Base-by-base conservation (phyloP, 2,329 filamentous ascomycete genomes). In the Colletotrichum sp. region DNA sequence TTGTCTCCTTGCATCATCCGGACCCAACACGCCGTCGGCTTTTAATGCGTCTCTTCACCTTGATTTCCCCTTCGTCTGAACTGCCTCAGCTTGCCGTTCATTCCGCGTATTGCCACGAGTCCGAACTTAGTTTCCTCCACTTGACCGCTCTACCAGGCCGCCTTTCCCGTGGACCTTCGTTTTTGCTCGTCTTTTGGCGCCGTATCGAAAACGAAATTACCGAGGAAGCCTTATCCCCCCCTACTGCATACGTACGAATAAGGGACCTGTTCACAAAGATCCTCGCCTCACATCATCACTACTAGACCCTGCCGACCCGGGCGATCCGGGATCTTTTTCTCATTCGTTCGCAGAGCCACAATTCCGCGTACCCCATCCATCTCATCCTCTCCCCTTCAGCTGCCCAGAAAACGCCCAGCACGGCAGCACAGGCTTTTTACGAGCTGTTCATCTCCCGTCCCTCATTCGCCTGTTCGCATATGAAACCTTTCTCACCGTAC, bases 381-480 rank as follows among this genome's bases (percentile, higher is more conserved):
- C 70, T 26, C 69, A 34, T 57, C 68, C 36, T 61, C 18, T n/a
- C 39, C 39, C 16, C 57, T 48, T 59, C 64, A 36, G 63, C 72
- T 73, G 71, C 71, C 69, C 34, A 75, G 72, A 39, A 52, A 66
- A 75, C 61, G 73, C 73, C 73, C 64, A 73, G 64, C 64, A 43
- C 43, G 36, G 32, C 21, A 52, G 43, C 43, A 52, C 43, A 52
- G 43, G 43, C 43, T 52, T 57, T 57, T 16, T 64, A 59, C 59
- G 32, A 34, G 63, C 64, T 36, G 43, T 57, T 73, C 73, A 65
- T 73, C 71, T 73, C 71, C 64, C 71, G 48, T n/a, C 55, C 30
- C 30, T 63, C 28, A 65, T 74, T 65, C 66, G 71, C 64, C 70
- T 55, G 64, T 65, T 52, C 39, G 57, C 64, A 60, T 18, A 59